These are phyloP conservation scores for Diddensiella caesifluorescens DNA, from an alignment of 805 yeast genomes.

Conservation along the genomic window DNA sequence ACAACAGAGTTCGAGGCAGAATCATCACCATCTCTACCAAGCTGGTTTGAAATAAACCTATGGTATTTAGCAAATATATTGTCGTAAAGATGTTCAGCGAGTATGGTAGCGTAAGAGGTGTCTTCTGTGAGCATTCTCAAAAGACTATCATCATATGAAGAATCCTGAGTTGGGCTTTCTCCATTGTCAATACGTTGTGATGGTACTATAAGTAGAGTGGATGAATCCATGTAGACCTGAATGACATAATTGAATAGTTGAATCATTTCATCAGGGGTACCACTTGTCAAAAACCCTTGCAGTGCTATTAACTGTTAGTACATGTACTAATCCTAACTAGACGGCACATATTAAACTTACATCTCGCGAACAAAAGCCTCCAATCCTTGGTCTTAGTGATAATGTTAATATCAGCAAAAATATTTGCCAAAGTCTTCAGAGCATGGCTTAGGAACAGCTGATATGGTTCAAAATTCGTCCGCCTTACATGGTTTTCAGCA, in stretches of 20 bases:
- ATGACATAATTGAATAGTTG: too few species aligned
- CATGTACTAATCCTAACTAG: background rate
- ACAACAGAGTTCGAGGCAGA: background rate
- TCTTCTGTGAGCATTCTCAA: background rate
- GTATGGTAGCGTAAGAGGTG: background rate
- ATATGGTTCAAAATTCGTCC: slow-evolving; percentile 3
- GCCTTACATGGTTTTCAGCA: slow-evolving; percentile 2
- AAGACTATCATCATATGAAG: background rate
- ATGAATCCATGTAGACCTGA: too few species aligned
- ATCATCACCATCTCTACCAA: slow-evolving; percentile 1
- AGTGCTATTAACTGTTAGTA: too few species aligned
- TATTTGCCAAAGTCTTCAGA: background rate
- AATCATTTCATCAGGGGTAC: too few species aligned
- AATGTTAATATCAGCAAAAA: background rate
- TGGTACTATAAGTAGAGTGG: too few species aligned
- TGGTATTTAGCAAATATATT: background rate
- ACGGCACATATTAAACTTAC: slow-evolving; percentile 2
- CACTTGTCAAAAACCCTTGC: too few species aligned
- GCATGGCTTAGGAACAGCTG: slow-evolving; percentile 1
- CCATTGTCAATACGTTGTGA: background rate
- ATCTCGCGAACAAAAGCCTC: background rate
- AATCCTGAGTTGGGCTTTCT: background rate
- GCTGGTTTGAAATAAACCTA: background rate
- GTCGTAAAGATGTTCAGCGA: slow-evolving; percentile 2
- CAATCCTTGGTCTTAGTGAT: background rate